phyloP scores from a whole-genome alignment of 148 eudicot genomes.

The Spergularia marina region DNA sequence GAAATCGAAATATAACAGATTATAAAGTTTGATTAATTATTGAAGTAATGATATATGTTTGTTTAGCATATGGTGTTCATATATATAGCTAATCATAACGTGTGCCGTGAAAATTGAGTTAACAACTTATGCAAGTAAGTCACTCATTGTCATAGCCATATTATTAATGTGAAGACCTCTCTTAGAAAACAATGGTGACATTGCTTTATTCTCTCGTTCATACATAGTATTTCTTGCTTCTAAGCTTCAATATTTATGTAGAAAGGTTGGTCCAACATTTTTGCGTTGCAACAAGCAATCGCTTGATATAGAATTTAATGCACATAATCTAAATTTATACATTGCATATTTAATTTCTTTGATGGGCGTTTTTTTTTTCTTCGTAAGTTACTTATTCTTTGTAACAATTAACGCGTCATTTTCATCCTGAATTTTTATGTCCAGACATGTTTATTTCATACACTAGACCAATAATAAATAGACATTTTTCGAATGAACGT shows the following conservation, averaged over 20 bases:
- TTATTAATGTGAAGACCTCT: constrained; percentile 2
- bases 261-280: background rate
- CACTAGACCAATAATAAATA: no score
- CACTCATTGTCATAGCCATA: background rate
- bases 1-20: no score
- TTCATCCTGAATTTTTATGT: no score
- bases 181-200: constrained; percentile 2
- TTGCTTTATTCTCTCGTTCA: background rate
- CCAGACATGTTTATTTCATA: no score
- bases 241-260: constrained; percentile 13
- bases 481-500: no score
- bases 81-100: background rate
- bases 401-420: no score
- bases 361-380: no score
- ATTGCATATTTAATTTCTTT: background rate
- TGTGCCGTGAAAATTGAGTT: constrained; percentile 10
- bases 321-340: background rate
- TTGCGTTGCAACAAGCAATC: constrained; percentile 17
- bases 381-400: no score
- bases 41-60: background rate
- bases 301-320: background rate
- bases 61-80: background rate
- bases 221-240: constrained; percentile 10
- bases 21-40: background rate
- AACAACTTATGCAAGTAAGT: background rate